phyloP scores from a whole-genome alignment of 805 yeast genomes.

The Wickerhamomyces kurtzmanii region DNA sequence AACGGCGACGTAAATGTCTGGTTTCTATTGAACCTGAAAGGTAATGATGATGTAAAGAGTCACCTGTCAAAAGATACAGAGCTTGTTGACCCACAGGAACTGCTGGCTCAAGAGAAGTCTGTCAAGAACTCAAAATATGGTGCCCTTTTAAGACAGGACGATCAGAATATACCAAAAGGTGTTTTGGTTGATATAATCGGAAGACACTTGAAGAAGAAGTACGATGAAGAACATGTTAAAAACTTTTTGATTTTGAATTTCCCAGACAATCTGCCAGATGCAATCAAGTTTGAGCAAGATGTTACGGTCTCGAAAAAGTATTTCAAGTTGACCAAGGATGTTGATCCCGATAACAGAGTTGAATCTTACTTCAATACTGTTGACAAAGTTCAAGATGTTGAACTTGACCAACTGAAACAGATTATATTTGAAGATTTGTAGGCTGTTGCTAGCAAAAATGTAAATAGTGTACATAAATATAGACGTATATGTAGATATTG shows the following conservation, averaged over 20 bases:
- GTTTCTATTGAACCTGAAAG: slow-evolving; percentile 24
- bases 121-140: slow-evolving; percentile 37
- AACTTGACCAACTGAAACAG: slow-evolving; percentile 1
- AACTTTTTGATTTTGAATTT: slow-evolving; percentile 44
- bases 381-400: slow-evolving; percentile 29
- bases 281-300: slow-evolving; percentile 66
- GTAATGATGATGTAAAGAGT: slow-evolving; percentile 9
- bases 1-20: slow-evolving; percentile 31
- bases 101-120: slow-evolving; percentile 35
- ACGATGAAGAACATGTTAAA: slow-evolving; percentile 24
- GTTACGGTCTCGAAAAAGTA: slow-evolving; percentile 37
- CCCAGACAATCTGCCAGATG: slow-evolving; percentile 55
- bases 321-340: slow-evolving; percentile 18
- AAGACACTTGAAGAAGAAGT: slow-evolving; percentile 16
- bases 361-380: slow-evolving; percentile 61
- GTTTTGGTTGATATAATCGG: slow-evolving; percentile 22
- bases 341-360: slow-evolving; percentile 29
- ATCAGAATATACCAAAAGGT: slow-evolving; percentile 23
- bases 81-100: slow-evolving; percentile 39
- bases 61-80: slow-evolving; percentile 20
- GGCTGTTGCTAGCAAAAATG: not conserved
- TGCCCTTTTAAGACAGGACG: slow-evolving; percentile 33
- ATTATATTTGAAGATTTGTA: slow-evolving; percentile 1
- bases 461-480: slow-evolving; percentile 1
- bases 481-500: slow-evolving; percentile 9